phyloP scores from a whole-genome alignment of 2,329 filamentous ascomycete species.

The Xylariaceae sp. region DNA sequence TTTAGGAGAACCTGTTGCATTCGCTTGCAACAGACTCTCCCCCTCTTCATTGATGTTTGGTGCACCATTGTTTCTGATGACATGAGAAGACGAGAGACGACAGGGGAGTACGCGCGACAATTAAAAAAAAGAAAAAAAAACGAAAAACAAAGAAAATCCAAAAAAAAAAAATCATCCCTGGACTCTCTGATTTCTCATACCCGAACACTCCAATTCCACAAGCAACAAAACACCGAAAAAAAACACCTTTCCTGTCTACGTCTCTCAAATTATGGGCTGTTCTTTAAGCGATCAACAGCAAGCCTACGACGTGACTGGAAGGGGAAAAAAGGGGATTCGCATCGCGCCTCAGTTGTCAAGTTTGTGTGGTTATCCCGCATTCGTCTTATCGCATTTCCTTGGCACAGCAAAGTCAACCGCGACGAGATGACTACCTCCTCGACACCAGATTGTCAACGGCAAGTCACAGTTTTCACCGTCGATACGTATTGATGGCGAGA shows the following conservation, averaged over 20 bases:
- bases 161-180: background rate
- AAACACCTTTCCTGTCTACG: constrained; percentile 13
- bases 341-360: constrained; percentile 16
- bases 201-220: constrained; percentile 26
- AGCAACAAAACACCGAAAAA: constrained; percentile 11
- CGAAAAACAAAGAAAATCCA: no score
- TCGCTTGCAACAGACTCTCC: constrained; percentile 37
- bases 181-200: constrained; percentile 31
- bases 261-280: background rate
- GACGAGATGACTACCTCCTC: constrained; percentile 13
- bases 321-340: constrained; percentile 23
- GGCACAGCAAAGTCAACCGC: constrained; percentile 18
- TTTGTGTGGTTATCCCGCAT: constrained; percentile 28
- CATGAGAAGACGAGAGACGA: constrained; percentile 34
- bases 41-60: constrained; percentile 47
- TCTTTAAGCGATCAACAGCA: constrained; percentile 6
- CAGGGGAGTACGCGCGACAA: constrained; percentile 33
- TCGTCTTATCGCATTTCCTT: constrained; percentile 24
- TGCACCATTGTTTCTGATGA: constrained; percentile 40
- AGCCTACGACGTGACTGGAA: constrained; percentile 8
- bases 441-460: background rate
- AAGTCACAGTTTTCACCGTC: constrained; percentile 6
- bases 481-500: constrained; percentile 27
- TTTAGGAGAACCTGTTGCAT: constrained; percentile 41
- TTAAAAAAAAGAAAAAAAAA: no score